phyloP scores from a whole-genome alignment of 371 early-diverging fungal genomes.

The Phascolomyces articulosus region DNA sequence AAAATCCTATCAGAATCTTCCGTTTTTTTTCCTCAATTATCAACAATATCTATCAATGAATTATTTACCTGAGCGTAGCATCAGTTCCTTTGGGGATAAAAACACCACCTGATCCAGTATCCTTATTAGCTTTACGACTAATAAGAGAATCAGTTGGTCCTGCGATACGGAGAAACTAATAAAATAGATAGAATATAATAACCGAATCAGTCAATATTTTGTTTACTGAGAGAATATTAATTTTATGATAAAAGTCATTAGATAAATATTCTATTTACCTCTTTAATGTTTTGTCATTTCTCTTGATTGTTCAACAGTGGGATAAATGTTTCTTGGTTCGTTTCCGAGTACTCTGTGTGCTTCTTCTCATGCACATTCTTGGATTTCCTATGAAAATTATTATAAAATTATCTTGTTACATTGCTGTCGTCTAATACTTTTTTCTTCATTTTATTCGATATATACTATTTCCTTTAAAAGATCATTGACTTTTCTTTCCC shows the following conservation, averaged over 20 bases:
- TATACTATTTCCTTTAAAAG: neutral
- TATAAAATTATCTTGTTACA: too few species aligned
- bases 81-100: slow-evolving; percentile 18
- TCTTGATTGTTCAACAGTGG: slow-evolving; percentile 43
- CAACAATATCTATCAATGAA: neutral
- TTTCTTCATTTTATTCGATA: too few species aligned
- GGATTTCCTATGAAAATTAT: slow-evolving; percentile 25
- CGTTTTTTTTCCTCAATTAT: too few species aligned
- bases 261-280: too few species aligned
- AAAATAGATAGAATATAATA: too few species aligned
- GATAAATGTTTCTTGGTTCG: slow-evolving; percentile 32
- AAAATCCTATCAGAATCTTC: too few species aligned
- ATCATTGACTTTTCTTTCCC: neutral
- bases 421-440: too few species aligned
- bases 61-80: slow-evolving; percentile 18
- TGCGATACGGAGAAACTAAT: neutral
- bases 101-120: slow-evolving; percentile 14
- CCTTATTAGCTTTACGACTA: slow-evolving; percentile 13
- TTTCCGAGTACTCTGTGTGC: slow-evolving; percentile 51
- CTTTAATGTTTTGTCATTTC: slow-evolving; percentile 43
- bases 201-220: too few species aligned
- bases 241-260: too few species aligned
- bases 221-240: too few species aligned
- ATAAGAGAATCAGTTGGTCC: slow-evolving; percentile 5
- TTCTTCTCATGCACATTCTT: slow-evolving; percentile 45